Evolutionary conservation across 2,329 filamentous ascomycete genomes (phyloP).

Genomic region (Lasiodiplodia theobromae): DNA sequence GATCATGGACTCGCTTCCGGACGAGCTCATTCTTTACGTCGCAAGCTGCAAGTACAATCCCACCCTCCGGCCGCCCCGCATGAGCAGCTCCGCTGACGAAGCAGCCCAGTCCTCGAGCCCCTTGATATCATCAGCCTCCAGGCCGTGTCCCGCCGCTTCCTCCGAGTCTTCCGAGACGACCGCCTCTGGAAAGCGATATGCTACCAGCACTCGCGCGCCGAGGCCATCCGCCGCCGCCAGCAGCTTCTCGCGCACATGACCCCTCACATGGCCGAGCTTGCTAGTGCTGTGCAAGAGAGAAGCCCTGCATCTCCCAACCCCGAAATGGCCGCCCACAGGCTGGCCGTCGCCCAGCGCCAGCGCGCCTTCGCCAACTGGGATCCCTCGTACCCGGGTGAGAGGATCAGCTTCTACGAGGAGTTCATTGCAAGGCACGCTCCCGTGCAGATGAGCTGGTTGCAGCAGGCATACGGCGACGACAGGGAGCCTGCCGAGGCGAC

Average conservation of each 20-base stretch:
- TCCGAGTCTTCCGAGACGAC: constrained; percentile 74
- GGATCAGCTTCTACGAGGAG: constrained; percentile 84
- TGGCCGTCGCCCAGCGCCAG: constrained; percentile 48
- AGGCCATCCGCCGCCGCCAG: constrained; percentile 66
- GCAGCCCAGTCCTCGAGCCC: constrained; percentile 65
- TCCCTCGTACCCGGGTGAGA: constrained; percentile 74
- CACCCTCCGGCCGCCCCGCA: constrained; percentile 12
- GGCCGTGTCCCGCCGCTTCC: constrained; percentile 70
- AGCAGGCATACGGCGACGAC: constrained; percentile 60
- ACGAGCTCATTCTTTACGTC: constrained; percentile 54
- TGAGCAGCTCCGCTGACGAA: constrained; percentile 30
- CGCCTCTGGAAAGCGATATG: constrained; percentile 78
- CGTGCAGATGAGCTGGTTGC: constrained; percentile 78
- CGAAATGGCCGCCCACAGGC: constrained; percentile 41
- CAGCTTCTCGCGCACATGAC: constrained; percentile 47
- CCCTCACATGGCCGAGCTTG: constrained; percentile 52
- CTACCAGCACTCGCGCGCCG: constrained; percentile 73
- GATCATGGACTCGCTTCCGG: constrained; percentile 36
- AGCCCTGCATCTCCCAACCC: constrained; percentile 39
- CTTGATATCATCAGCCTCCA: constrained; percentile 72
- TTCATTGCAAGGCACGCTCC: constrained; percentile 83
- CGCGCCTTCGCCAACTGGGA: constrained; percentile 79
- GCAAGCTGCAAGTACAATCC: constrained; percentile 47
- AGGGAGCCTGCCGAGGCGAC: constrained; percentile 68
- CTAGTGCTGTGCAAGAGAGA: constrained; percentile 48